phyloP scores from a whole-genome alignment of 805 yeast genomes.

The Metschnikowia shivogae region DNA sequence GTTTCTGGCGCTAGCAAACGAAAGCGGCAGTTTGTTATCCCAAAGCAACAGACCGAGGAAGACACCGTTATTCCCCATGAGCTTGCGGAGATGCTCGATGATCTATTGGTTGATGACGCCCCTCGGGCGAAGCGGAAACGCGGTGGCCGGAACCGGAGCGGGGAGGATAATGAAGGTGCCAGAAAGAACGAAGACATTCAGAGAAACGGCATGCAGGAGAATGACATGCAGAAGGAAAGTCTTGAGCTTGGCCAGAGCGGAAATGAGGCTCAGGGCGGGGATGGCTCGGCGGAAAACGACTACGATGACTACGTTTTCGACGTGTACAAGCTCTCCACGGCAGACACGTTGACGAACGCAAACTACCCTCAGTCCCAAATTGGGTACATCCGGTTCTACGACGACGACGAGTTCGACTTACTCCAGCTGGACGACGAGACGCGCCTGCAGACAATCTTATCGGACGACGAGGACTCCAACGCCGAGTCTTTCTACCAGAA shows the following conservation, averaged over 20 bases:
- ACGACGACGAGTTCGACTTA: conserved; percentile 47
- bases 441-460: conserved; percentile 23
- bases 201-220: no score
- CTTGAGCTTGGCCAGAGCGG: no score
- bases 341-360: conserved; percentile 41
- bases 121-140: conserved; percentile 12
- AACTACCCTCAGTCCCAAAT: conserved; percentile 46
- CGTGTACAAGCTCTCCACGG: conserved; percentile 49
- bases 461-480: conserved; percentile 81
- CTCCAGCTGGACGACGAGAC: conserved; percentile 38
- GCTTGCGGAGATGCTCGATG: conserved; percentile 69
- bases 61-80: conserved; percentile 49
- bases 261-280: no score
- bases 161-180: no score
- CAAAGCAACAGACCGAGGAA: conserved; percentile 29
- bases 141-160: background rate
- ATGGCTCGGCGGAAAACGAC: background rate
- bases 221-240: no score
- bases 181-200: no score
- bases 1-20: conserved; percentile 4
- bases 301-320: conserved; percentile 78
- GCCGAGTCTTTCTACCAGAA: conserved; percentile 90
- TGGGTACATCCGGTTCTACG: conserved; percentile 54
- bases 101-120: conserved; percentile 40
- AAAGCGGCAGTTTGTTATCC: conserved; percentile 33